These are phyloP conservation scores for Erodium texanum DNA, from an alignment of 441 rosid species.

Conservation along the genomic window DNA sequence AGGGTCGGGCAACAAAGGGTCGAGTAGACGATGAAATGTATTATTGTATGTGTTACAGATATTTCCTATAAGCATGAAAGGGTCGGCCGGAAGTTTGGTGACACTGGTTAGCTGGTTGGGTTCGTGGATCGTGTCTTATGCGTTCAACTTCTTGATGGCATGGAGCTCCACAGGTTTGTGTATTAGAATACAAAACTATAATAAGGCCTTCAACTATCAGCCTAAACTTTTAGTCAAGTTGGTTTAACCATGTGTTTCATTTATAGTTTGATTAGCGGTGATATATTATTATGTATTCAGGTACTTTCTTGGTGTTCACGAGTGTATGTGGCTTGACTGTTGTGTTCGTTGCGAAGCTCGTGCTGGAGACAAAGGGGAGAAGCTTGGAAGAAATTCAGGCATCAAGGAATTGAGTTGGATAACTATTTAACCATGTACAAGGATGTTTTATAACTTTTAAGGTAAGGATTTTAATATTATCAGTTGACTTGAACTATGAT, in stretches of 20 bases:
- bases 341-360: conserved; percentile 35
- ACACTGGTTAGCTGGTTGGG: conserved; percentile 50
- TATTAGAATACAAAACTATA: no score
- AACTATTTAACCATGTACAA: no score
- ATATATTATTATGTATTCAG: conserved; percentile 15
- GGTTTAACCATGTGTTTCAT: background rate
- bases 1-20: background rate
- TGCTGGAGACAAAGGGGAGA: conserved; percentile 40
- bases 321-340: conserved; percentile 25
- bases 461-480: no score
- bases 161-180: conserved; percentile 38
- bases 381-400: conserved; percentile 42
- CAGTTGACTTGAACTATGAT: no score
- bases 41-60: conserved; percentile 27
- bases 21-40: conserved; percentile 2
- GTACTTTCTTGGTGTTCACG: conserved; percentile 33
- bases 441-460: no score
- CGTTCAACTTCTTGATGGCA: conserved; percentile 40
- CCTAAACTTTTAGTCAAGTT: background rate
- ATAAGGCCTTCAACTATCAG: background rate
- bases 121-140: conserved; percentile 45
- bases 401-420: conserved; percentile 30
- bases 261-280: no score
- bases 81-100: conserved; percentile 55
- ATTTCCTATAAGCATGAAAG: conserved; percentile 50